Base-by-base conservation (phyloP, 805 yeast species). In the Cyberlindnera xylosilytica region DNA sequence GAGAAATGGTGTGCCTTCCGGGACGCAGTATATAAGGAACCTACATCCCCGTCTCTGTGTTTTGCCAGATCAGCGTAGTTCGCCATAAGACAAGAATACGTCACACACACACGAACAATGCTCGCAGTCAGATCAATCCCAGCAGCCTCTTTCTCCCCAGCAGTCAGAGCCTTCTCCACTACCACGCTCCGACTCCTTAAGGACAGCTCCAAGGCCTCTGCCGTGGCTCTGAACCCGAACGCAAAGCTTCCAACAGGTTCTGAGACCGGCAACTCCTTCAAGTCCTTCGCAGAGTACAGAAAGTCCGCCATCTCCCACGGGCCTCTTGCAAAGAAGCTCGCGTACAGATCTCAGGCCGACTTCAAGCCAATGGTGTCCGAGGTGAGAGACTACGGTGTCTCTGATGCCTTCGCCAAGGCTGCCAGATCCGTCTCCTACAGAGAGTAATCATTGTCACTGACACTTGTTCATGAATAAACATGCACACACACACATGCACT, bases 241-340 rank as follows among this genome's bases (percentile, higher is more conserved):
- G 33, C 41, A 35, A 24, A 30, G 32, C 23, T 31, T 29, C 47
- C 38, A 38, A 47, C 20, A 26, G 33, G 24, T 20, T 34, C 37
- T 3, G 29, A 35, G 18, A 31, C 58, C 4, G 68, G 70, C 13
- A 62, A 65, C 53, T 61, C 69, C 1, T 65, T 64, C 47, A 42
- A 41, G 10, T 58, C 66, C 0, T 65, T 65, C 44, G 60, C 61
- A 28, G 69, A 65, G 42, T 65, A 65, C 49, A 63, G 70, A 52
- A 62, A 60, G 46, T 54, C 56, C 18, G 68, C 69, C 11, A 62
- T 57, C 43, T 64, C 63, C 34, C 66, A 64, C 44, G 70, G 70
- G 17, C 70, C 69, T 9, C 49, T 65, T 43, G 62, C 51, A 13
- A 57, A 56, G 46, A 49, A 46, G 28, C 33, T 44, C 18, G 38